Percentiles rank a stretch among this genome's conserved stretches.
Conservation (phyloP, 139 green algal genomes). For the Micromonas pusilla region DNA sequence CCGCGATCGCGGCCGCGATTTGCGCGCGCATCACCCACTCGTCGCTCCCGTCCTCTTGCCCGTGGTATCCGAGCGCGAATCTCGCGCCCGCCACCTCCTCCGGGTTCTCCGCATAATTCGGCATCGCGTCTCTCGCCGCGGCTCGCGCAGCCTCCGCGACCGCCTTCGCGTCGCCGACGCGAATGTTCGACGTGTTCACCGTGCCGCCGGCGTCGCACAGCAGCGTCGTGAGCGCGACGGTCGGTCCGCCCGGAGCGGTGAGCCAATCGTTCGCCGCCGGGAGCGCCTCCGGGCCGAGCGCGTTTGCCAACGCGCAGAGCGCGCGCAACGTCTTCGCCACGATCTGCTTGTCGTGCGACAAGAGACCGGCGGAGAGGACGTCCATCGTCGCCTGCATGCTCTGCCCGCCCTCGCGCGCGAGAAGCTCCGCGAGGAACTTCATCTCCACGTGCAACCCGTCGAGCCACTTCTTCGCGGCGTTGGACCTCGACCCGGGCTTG, state of each 20-base stretch:
- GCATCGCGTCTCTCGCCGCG: background rate
- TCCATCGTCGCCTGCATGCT: background rate
- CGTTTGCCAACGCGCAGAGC: background rate
- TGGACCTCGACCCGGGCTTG: background rate
- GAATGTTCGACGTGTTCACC: background rate
- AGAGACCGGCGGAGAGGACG: background rate
- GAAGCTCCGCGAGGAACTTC: background rate
- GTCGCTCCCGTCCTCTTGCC: background rate
- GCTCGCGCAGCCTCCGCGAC: background rate
- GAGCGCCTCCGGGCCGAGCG: background rate
- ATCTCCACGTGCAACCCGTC: background rate
- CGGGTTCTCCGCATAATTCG: background rate
- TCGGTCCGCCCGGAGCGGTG: too few relatives aligned
- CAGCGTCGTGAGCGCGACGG: background rate
- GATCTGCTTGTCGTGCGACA: background rate
- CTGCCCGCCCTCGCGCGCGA: background rate
- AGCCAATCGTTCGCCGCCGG: background rate
- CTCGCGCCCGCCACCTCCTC: background rate
- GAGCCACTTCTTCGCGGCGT: background rate
- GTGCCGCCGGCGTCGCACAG: background rate
- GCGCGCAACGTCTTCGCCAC: too few relatives aligned
- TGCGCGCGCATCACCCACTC: background rate
- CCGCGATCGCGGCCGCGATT: background rate
- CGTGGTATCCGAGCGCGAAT: background rate
- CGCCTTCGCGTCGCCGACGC: background rate